Evolutionary conservation across 208 protist genomes (phyloP).

Genomic region (Tritrichomonas musculus): DNA sequence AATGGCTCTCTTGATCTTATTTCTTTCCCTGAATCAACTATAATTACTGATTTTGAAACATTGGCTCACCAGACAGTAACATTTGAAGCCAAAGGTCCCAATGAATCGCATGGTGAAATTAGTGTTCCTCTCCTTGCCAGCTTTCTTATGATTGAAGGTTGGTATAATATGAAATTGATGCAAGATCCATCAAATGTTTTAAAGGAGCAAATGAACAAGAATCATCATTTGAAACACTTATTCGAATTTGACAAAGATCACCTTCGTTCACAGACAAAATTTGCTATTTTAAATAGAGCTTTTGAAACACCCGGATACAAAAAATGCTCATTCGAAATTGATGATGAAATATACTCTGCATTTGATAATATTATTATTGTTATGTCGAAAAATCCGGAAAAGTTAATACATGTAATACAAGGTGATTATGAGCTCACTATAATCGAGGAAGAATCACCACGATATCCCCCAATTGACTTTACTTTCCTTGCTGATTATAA

Average conservation of each 20-base stretch:
- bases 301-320: neutral
- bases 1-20: too few relatives aligned
- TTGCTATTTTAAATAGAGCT: neutral
- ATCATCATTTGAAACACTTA: neutral
- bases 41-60: too few relatives aligned
- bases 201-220: neutral
- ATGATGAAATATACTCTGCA: neutral
- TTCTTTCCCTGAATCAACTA: too few relatives aligned
- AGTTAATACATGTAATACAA: neutral
- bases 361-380: neutral
- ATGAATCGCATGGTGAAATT: neutral
- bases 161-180: neutral
- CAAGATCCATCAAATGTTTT: neutral
- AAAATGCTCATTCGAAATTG: neutral
- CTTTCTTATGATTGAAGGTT: neutral
- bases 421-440: neutral
- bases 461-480: too few relatives aligned
- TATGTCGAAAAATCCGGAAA: neutral
- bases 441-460: neutral
- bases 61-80: too few relatives aligned
- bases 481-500: neutral
- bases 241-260: neutral
- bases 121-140: neutral
- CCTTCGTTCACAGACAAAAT: neutral
- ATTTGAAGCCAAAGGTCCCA: too few relatives aligned